Evolutionary conservation across 805 yeast species (phyloP).

Genomic region (Sugiyamaella chiloensis): DNA sequence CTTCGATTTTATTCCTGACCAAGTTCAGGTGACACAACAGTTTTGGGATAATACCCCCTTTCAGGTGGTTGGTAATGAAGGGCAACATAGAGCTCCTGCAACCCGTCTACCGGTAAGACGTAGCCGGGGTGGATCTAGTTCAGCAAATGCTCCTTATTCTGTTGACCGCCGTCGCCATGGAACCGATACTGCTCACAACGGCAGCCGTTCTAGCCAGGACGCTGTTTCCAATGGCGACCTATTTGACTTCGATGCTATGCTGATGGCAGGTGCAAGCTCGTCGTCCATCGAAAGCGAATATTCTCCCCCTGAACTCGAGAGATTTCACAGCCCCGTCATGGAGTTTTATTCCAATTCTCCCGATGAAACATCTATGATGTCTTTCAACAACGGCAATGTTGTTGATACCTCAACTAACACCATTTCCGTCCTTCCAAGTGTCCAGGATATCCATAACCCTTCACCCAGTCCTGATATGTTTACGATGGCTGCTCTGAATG

Average conservation of each 20-base stretch:
- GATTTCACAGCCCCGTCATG: constrained; percentile 7
- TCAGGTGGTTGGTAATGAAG: not conserved
- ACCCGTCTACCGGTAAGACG: not conserved
- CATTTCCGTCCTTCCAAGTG: not conserved
- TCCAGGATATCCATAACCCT: not conserved
- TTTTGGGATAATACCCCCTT: not conserved
- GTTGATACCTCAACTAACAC: not conserved
- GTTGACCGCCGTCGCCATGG: not conserved
- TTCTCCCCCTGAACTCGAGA: constrained; percentile 15
- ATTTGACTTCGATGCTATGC: not conserved
- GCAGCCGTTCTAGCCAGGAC: not conserved
- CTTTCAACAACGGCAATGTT: not conserved
- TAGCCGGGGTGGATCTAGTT: not conserved
- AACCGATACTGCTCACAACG: not conserved
- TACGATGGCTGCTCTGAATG: not conserved
- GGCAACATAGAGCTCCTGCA: not conserved
- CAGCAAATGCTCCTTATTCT: not conserved
- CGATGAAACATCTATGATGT: constrained; percentile 4
- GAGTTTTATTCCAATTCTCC: constrained; percentile 6
- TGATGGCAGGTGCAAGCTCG: not conserved
- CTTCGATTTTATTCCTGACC: constrained; percentile 19
- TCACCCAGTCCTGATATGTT: constrained; percentile 2
- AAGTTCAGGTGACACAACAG: not conserved
- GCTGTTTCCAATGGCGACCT: not conserved
- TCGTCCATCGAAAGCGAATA: constrained; percentile 5